Base-by-base conservation (phyloP, 1,284 basidiomycete species). In the Trametes sp. region DNA sequence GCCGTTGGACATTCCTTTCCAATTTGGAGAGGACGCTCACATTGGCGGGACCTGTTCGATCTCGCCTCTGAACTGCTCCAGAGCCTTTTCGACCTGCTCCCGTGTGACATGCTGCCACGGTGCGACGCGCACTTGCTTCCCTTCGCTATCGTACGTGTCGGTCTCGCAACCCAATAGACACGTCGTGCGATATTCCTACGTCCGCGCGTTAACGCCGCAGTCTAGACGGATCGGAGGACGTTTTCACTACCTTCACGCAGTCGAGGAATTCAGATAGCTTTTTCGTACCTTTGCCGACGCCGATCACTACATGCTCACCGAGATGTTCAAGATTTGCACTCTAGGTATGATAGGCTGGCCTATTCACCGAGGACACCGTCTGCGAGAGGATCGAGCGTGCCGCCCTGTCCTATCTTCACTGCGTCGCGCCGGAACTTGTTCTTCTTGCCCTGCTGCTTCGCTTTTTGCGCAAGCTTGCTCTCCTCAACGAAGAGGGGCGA, bases 301-400 rank as follows among this genome's bases (percentile, higher is more conserved):
- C 98, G 55, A 99, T 83, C 51, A 98, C 96, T 96, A 67, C 19
- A 60, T 45, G 51, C 61, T 42, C 68, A 63, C 35, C 29, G 24
- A 24, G 26, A 24, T 45, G 50, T 59, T 54, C 33, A 61, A 46
- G 55, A 24, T 23, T 2, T 19, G 23, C 24, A 5, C 14, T 29
- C 36, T 16, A 11, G 24, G 19, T 10, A 16, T 21, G 29, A 8
- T 19, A 10, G 19, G 19, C 5, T 4, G 21, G 31, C 42, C 28
- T 38, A 61, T 63, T 65, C 74, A 93, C 92, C 92, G 65, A 95
- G 80, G 23, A 97, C 95, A 50, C 95, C 95, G 74, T 95, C 92
- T n/a, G 98, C 98, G 21, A 99, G 83, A 13, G 98, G 98, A 80
- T 99, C 98, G 49, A 99, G 81, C 3, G 98, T 99, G 19, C 96